Conservation (phyloP, 1,284 basidiomycete species). For the Trametes versicolor region DNA sequence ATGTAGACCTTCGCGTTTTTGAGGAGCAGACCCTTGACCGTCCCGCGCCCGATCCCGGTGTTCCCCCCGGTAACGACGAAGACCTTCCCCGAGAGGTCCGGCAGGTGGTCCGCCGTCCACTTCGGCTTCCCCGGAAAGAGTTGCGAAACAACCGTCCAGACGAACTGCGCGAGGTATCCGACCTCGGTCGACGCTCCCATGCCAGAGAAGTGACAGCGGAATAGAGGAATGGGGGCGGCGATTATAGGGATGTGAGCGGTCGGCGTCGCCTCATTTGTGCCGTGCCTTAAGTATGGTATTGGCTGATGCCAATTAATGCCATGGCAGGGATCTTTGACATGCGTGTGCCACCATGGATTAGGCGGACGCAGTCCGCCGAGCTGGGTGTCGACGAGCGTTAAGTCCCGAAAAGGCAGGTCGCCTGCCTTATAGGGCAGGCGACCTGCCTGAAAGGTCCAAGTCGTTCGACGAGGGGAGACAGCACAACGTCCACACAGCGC, state of each 20-base stretch:
- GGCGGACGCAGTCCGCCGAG: too few relatives aligned
- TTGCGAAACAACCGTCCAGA: background rate
- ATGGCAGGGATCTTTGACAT: too few relatives aligned
- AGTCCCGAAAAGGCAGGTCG: too few relatives aligned
- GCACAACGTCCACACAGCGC: too few relatives aligned
- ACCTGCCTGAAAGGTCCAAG: too few relatives aligned
- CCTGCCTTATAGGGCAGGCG: too few relatives aligned
- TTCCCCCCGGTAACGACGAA: slow-evolving; percentile 35
- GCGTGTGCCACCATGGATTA: too few relatives aligned
- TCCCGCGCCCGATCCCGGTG: slow-evolving; percentile 35
- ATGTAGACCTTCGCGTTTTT: slow-evolving; percentile 64
- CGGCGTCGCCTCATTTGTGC: background rate
- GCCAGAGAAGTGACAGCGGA: background rate
- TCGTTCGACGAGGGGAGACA: too few relatives aligned
- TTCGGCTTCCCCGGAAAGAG: slow-evolving; percentile 1
- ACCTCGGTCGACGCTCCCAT: background rate
- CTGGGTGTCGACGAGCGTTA: too few relatives aligned
- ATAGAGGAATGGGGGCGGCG: background rate
- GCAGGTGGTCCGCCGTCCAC: slow-evolving; percentile 33
- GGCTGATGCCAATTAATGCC: too few relatives aligned
- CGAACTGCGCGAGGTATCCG: background rate
- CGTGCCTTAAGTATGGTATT: too few relatives aligned
- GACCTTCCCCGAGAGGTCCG: slow-evolving; percentile 30
- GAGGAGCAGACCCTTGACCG: slow-evolving; percentile 25
- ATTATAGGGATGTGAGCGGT: background rate